Evolutionary conservation across 2,329 filamentous ascomycete genomes (phyloP).

Genomic region (Alternaria atra): DNA sequence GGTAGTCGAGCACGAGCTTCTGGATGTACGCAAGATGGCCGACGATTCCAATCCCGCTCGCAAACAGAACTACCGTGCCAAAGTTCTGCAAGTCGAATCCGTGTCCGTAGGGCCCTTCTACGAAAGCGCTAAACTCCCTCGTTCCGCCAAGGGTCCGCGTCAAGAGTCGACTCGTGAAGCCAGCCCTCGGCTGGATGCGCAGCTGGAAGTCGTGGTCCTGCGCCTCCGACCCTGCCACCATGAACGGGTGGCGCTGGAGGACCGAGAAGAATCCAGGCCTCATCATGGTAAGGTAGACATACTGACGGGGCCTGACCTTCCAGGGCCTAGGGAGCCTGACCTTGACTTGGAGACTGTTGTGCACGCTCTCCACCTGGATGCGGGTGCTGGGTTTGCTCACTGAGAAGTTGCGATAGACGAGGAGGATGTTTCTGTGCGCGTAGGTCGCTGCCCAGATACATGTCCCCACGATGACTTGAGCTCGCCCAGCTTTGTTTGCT

Average conservation of each 20-base stretch:
- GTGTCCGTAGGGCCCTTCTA: constrained; percentile 23
- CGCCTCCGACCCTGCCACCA: constrained; percentile 10
- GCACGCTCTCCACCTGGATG: constrained; percentile 14
- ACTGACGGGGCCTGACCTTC: constrained; percentile 24
- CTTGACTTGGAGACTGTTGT: constrained; percentile 17
- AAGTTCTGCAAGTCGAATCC: constrained; percentile 21
- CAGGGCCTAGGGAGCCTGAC: constrained; percentile 17
- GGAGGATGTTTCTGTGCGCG: constrained; percentile 14
- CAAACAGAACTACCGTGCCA: constrained; percentile 24
- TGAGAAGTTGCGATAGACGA: constrained; percentile 26
- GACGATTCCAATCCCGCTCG: constrained; percentile 27
- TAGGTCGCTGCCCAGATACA: constrained; percentile 18
- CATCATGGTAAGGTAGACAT: constrained; percentile 24
- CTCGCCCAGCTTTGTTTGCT: background rate
- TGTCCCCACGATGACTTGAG: constrained; percentile 8
- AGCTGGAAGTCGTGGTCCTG: constrained; percentile 15
- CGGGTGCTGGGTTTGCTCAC: constrained; percentile 16
- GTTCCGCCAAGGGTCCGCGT: background rate
- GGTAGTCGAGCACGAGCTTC: constrained; percentile 17
- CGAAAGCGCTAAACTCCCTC: constrained; percentile 7
- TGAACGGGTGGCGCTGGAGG: constrained; percentile 26
- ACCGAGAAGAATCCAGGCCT: constrained; percentile 18
- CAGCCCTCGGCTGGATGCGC: constrained; percentile 14
- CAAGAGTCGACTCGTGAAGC: constrained; percentile 18
- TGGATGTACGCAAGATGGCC: constrained; percentile 22